These are phyloP conservation scores for Macroventuria anomochaeta DNA, from an alignment of 2,329 filamentous ascomycete species.

Conservation along the genomic window DNA sequence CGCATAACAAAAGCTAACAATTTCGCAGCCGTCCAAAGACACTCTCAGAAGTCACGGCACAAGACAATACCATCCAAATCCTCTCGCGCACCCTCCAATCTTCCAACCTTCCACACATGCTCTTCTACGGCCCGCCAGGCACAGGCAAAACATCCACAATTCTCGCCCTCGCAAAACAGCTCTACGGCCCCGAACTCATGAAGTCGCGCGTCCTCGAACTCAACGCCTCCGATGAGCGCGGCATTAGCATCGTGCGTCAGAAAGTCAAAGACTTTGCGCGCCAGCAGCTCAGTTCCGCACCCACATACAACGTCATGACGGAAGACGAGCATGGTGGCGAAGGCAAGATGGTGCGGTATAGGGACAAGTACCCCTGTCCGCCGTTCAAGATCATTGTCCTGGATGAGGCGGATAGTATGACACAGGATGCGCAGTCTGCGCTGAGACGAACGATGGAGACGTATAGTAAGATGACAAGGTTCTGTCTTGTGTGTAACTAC, in stretches of 20 bases:
- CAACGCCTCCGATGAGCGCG: conserved; percentile 98
- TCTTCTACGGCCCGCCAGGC: conserved; percentile 97
- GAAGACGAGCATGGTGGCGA: conserved; percentile 45
- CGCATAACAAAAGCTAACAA: conserved; percentile 19
- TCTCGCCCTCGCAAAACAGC: conserved; percentile 93
- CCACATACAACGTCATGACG: conserved; percentile 66
- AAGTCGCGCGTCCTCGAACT: conserved; percentile 96
- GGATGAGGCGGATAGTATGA: conserved; percentile 99
- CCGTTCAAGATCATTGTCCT: conserved; percentile 99
- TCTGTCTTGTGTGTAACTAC: conserved; percentile 98
- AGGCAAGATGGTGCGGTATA: conserved; percentile 52
- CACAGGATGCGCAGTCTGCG: conserved; percentile 94
- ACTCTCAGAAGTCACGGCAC: conserved; percentile 91
- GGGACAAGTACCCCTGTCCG: conserved; percentile 82
- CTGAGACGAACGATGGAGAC: conserved; percentile 97
- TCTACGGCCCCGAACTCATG: conserved; percentile 94
- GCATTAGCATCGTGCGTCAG: conserved; percentile 94
- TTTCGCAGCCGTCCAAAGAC: conserved; percentile 83
- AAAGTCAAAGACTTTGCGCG: conserved; percentile 99
- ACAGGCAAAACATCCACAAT: conserved; percentile 99
- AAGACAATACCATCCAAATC: conserved; percentile 95
- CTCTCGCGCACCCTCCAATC: conserved; percentile 92
- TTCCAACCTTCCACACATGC: conserved; percentile 98
- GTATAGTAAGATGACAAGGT: conserved; percentile 93
- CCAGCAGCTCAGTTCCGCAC: conserved; percentile 87